Base-by-base conservation (phyloP, 2,329 filamentous ascomycete genomes). In the Colletotrichum sp. region DNA sequence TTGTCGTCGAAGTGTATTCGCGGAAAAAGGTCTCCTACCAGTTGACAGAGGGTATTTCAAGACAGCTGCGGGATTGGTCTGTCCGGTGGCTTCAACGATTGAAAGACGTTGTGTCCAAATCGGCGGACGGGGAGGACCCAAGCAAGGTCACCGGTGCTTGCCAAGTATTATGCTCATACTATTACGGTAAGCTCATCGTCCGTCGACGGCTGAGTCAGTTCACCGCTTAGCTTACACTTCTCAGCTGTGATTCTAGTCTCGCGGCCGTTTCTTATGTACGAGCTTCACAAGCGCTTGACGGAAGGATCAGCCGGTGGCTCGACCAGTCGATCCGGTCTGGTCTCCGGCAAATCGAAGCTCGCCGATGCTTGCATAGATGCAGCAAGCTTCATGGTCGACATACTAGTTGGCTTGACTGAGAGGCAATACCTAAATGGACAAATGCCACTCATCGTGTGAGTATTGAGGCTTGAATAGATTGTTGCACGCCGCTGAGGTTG, bases 321-420 rank as follows among this genome's bases (percentile, higher is more conserved):
- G 8, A 8, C 28, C 4, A n/a, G 30, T 10, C 44, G 64, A 26
- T 18, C 39, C 2, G 70, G 70, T n/a, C 65, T 83, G 71, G 80
- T 81, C 7, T 87, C 87, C 0, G 88, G 87, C 2, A 89, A 89
- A 77, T 86, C 87, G 0, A 90, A 87, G 76, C 81, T 90, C 9
- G 89, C 89, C 0, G 89, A 91, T 79, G 89, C 89, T 2, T 91
- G 89, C 32, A 90, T 91, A 39, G 89, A 90, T 66, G 88, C 89
- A 1, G 89, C 89, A 2, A 89, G 87, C 65, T 77, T 90, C 30
- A 90, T 90, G 88, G 86, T 90, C 1, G 88, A 90, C 72, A 84
- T 86, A 0, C 83, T 90, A 7, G 78, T 87, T 13, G 86, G 87
- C 36, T 80, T 90, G 6, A 86, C 89, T 3, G 82, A 88, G 60